Evolutionary conservation across 768 basidiomycete genomes (phyloP).

Genomic region (Tremella yokohamensis): DNA sequence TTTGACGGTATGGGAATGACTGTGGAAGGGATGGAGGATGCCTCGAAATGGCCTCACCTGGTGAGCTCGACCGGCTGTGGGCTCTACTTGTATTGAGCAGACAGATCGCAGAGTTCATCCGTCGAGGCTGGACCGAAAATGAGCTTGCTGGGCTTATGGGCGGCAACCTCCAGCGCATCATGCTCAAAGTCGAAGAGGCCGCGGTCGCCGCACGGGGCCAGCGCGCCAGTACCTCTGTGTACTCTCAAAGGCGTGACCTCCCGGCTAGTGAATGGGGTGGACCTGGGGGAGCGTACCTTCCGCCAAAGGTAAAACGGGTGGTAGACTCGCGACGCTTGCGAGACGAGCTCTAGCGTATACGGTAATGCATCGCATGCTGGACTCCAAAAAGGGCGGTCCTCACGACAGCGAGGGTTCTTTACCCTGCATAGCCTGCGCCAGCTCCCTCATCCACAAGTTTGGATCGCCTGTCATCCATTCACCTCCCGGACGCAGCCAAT

Average conservation of each 20-base stretch:
- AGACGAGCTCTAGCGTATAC: conserved; percentile 17
- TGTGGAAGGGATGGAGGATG: conserved; percentile 31
- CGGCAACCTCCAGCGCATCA: conserved; percentile 27
- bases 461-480: neutral
- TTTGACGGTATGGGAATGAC: conserved; percentile 27
- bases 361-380: neutral
- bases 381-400: neutral
- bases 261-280: conserved; percentile 30
- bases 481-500: neutral
- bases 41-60: conserved; percentile 23
- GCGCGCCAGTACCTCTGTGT: conserved; percentile 15
- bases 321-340: conserved; percentile 6
- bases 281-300: conserved; percentile 17
- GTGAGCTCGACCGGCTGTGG: conserved; percentile 2
- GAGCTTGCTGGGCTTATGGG: conserved; percentile 28
- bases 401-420: neutral
- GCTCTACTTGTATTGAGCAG: neutral
- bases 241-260: conserved; percentile 26
- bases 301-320: conserved; percentile 16
- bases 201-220: neutral
- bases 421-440: neutral
- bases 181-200: conserved; percentile 24
- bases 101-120: conserved; percentile 26
- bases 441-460: neutral
- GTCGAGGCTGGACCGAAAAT: conserved; percentile 26